Base-by-base conservation (phyloP, 352 stramenopile species). In the Globisporangium orthogonon region DNA sequence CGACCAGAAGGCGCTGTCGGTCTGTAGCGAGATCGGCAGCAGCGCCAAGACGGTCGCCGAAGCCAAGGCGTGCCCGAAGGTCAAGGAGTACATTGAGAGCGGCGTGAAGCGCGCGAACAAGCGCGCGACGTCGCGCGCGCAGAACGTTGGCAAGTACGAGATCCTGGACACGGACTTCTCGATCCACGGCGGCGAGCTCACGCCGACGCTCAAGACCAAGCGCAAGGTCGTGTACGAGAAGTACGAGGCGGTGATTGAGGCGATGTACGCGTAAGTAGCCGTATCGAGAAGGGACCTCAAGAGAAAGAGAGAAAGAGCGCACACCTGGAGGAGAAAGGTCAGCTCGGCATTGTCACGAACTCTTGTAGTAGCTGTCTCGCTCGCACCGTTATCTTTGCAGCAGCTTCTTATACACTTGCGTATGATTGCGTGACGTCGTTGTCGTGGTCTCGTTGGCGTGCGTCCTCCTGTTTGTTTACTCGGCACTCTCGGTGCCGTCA, bases 191-290 rank as follows among this genome's bases (percentile, higher is more conserved):
- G 87, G 91, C 57, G 94, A 98, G 65, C 74, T 98, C n/a, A 98
- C 95, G 50, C 92, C 96, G 39, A 98, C 96, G 62, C 77, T 98
- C 60, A 98, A 98, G 75, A 73, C 98, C 44, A 98, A 98, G 85
- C 90, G 95, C 56, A 87, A 88, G 65, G 50, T 97, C 43, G 91
- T 97, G 53, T 56, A 87, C 33, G 83, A 98, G 54, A 98, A 98
- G 74, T 97, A 98, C 71, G 74, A 72, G 7, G 71, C 90, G 37
- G 53, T 89, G 35, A 92, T 98, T 49, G 91, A 97, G 30, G 62
- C 66, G 40, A 70, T 98, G 35, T 98, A 98, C 71, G 66, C 67
- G 35, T 89, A 86, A 73, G 56, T 30, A 29, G 23, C 4, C 15
- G 3, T 28, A 10, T 43, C 37, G 3, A 6, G n/a, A 5, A 17